A percentile compares a stretch with the other conserved stretches of the same genome.
Conservation (phyloP, 805 yeast genomes). For the Ogataea kodamae region DNA sequence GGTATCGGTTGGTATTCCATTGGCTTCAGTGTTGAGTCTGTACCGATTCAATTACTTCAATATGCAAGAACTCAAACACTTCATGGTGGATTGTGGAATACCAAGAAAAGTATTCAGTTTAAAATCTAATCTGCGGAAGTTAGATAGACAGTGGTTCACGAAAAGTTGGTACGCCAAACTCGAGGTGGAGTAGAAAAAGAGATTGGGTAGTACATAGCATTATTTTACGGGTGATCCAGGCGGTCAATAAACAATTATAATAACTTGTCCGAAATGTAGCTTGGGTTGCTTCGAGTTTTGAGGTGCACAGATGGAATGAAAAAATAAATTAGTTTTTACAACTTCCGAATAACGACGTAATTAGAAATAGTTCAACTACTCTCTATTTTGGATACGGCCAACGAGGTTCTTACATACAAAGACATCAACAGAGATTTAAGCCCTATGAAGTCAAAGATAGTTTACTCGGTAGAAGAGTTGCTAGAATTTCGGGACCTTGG, state of each 20-base stretch:
- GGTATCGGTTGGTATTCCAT: constrained; percentile 70
- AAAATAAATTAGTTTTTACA: too few species aligned
- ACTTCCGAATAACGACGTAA: too few species aligned
- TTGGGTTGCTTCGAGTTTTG: too few species aligned
- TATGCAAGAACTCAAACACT: constrained; percentile 52
- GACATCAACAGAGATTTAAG: too few species aligned
- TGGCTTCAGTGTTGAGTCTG: constrained; percentile 58
- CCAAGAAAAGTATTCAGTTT: constrained; percentile 52
- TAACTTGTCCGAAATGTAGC: too few species aligned
- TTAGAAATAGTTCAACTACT: too few species aligned
- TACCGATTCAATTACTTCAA: constrained; percentile 51
- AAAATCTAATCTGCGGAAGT: constrained; percentile 43
- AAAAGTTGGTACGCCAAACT: constrained; percentile 22
- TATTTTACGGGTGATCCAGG: too few species aligned
- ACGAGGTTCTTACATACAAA: too few species aligned
- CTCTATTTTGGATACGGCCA: too few species aligned
- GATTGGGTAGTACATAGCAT: too few species aligned
- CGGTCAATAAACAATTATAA: too few species aligned
- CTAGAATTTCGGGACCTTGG: constrained; percentile 12
- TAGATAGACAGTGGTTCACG: constrained; percentile 37
- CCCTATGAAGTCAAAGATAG: constrained; percentile 12
- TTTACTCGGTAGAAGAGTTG: constrained; percentile 22
- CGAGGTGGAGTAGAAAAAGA: constrained; percentile 24
- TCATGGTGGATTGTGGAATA: constrained; percentile 66
- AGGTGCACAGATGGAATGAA: too few species aligned